Conservation (phyloP, 164 flowering plant species). For the Houttuynia cordata region DNA sequence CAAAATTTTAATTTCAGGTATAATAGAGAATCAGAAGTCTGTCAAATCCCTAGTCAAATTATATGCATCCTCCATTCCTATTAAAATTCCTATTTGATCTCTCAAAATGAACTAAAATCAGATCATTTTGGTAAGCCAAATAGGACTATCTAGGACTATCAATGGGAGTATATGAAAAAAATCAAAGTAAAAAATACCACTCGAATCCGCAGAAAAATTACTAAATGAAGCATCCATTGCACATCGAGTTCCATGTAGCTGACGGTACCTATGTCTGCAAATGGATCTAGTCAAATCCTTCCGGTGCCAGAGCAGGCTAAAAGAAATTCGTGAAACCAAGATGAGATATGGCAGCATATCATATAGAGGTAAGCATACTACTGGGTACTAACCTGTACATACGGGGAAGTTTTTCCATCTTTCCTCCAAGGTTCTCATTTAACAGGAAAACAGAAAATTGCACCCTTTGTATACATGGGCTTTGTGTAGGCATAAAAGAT, state of each 20-base stretch:
- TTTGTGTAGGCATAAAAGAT: slow-evolving; percentile 17
- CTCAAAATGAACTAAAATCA: too few relatives aligned
- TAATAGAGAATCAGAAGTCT: too few relatives aligned
- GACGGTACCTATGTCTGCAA: slow-evolving; percentile 6
- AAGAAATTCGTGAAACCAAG: too few relatives aligned
- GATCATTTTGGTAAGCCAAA: too few relatives aligned
- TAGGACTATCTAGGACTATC: too few relatives aligned
- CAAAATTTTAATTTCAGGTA: not conserved
- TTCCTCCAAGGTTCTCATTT: slow-evolving; percentile 11
- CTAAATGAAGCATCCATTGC: slow-evolving; percentile 78
- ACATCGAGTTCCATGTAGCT: slow-evolving; percentile 24
- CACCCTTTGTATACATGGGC: slow-evolving; percentile 8
- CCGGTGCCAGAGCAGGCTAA: slow-evolving; percentile 10
- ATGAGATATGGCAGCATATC: not conserved
- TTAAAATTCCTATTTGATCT: too few relatives aligned
- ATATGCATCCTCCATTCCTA: too few relatives aligned
- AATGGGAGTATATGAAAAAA: too few relatives aligned
- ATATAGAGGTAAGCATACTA: not conserved
- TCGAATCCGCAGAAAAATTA: slow-evolving; percentile 37
- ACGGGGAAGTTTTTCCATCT: slow-evolving; percentile 7
- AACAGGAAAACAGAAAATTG: slow-evolving; percentile 13
- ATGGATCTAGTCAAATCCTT: slow-evolving; percentile 13
- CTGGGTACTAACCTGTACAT: slow-evolving; percentile 27
- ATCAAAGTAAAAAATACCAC: slow-evolving; percentile 24
- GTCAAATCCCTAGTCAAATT: not conserved